These are phyloP conservation scores for Pelargonium citronellum DNA, from an alignment of 441 rosid species.

Conservation along the genomic window DNA sequence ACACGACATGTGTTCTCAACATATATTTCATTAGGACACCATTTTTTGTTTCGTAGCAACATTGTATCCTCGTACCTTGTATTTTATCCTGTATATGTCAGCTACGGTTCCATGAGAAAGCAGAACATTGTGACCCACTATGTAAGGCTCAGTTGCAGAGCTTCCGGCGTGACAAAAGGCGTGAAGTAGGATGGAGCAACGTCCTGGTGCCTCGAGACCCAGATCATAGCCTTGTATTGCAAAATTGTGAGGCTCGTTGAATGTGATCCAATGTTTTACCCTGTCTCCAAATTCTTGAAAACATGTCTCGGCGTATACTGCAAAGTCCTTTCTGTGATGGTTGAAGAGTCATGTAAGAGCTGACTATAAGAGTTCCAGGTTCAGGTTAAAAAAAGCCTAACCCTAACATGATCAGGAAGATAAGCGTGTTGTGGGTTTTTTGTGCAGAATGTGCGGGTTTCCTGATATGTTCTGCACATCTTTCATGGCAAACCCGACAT, in stretches of 20 bases:
- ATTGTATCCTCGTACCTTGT: conserved; percentile 35
- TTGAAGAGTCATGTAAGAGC: too few relatives aligned
- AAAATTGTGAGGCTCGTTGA: conserved; percentile 63
- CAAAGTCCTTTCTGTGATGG: conserved; percentile 40
- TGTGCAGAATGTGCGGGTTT: too few relatives aligned
- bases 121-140: conserved; percentile 56
- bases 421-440: too few relatives aligned
- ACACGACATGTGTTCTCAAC: too few relatives aligned
- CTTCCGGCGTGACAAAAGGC: conserved; percentile 47
- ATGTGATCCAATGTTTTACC: conserved; percentile 65
- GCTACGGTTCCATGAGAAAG: conserved; percentile 48
- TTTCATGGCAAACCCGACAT: too few relatives aligned
- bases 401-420: too few relatives aligned
- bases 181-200: conserved; percentile 44
- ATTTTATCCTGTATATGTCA: conserved; percentile 45
- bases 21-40: too few relatives aligned
- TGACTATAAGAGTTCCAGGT: too few relatives aligned
- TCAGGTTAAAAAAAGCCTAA: too few relatives aligned
- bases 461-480: too few relatives aligned
- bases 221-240: conserved; percentile 59
- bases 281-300: conserved; percentile 60
- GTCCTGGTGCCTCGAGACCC: conserved; percentile 60
- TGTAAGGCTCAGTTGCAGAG: conserved; percentile 68
- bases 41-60: neutral
- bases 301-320: conserved; percentile 34